Percentiles rank a stretch among this genome's conserved stretches.
Evolutionary conservation across 768 basidiomycete species (phyloP).

Genomic region (Psilocybe cyanescens): DNA sequence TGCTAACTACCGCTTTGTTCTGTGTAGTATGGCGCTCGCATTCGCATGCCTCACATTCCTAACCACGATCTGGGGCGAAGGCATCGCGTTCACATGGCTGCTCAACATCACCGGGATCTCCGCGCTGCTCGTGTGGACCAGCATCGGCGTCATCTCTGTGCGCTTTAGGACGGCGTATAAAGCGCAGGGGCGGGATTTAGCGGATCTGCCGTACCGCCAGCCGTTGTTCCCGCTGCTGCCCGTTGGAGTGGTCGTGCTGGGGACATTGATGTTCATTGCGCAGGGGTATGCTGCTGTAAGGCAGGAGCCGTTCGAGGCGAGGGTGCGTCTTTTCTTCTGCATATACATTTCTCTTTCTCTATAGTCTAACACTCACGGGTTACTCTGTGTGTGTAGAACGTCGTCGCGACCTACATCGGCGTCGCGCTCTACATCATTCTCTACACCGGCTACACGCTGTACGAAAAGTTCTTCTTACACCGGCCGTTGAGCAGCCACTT

Average conservation of each 20-base stretch:
- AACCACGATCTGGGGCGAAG: constrained; percentile 61
- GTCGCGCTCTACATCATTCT: constrained; percentile 48
- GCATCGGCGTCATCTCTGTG: constrained; percentile 56
- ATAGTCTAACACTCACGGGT: no score
- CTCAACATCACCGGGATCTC: constrained; percentile 69
- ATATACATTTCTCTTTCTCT: not conserved
- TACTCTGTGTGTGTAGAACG: constrained; percentile 37
- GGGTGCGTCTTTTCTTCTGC: constrained; percentile 32
- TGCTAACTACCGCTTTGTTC: no score
- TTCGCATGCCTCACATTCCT: constrained; percentile 56
- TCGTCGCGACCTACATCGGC: constrained; percentile 60
- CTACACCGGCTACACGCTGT: constrained; percentile 46
- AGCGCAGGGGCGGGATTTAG: constrained; percentile 51
- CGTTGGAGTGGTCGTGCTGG: constrained; percentile 50
- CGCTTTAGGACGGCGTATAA: constrained; percentile 68
- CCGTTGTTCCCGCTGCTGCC: constrained; percentile 60
- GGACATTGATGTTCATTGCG: constrained; percentile 54
- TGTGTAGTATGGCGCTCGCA: constrained; percentile 46
- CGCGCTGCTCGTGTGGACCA: constrained; percentile 69
- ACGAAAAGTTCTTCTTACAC: constrained; percentile 36
- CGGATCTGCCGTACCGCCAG: constrained; percentile 62
- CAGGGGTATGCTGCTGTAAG: constrained; percentile 55
- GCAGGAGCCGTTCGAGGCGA: constrained; percentile 44
- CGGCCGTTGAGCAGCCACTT: constrained; percentile 32
- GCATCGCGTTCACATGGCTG: constrained; percentile 60